Percentiles rank a stretch among this genome's conserved stretches.
Evolutionary conservation across 2,329 filamentous ascomycete genomes (phyloP).

Genomic region (Arthrinium phaeospermum): DNA sequence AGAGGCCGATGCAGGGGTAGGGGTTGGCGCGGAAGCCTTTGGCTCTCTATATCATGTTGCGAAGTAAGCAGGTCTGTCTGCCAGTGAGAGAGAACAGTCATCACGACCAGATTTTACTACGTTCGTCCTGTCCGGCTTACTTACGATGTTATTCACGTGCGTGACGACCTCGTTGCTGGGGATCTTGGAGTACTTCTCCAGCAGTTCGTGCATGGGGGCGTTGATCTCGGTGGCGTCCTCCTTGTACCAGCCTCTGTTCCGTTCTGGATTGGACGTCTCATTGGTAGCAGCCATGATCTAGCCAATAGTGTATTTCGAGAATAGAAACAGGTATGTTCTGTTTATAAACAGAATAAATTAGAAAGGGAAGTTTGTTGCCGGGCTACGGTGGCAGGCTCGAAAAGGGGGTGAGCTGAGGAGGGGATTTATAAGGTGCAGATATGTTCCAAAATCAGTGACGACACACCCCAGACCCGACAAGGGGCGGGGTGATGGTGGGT

Average conservation of each 20-base stretch:
- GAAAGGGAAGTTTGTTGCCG: too few species aligned
- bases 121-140: neutral
- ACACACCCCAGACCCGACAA: too few species aligned
- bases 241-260: constrained; percentile 29
- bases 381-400: too few species aligned
- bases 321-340: too few species aligned
- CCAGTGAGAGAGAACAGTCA: too few species aligned
- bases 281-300: constrained; percentile 27
- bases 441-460: too few species aligned
- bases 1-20: constrained; percentile 31
- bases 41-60: neutral
- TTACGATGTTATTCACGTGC: neutral
- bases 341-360: too few species aligned
- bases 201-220: constrained; percentile 27
- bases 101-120: too few species aligned
- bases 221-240: constrained; percentile 30
- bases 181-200: constrained; percentile 27
- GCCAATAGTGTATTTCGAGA: neutral
- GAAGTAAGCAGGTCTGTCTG: too few species aligned
- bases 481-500: too few species aligned
- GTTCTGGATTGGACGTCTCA: constrained; percentile 24
- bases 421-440: too few species aligned
- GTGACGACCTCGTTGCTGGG: neutral
- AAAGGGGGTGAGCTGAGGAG: too few species aligned
- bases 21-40: constrained; percentile 27